Evolutionary conservation across 2,329 filamentous ascomycete genomes (phyloP), one percentile per base, ranked within the genome.

Genomic region (Ophiosphaerella herpotricha): DNA sequence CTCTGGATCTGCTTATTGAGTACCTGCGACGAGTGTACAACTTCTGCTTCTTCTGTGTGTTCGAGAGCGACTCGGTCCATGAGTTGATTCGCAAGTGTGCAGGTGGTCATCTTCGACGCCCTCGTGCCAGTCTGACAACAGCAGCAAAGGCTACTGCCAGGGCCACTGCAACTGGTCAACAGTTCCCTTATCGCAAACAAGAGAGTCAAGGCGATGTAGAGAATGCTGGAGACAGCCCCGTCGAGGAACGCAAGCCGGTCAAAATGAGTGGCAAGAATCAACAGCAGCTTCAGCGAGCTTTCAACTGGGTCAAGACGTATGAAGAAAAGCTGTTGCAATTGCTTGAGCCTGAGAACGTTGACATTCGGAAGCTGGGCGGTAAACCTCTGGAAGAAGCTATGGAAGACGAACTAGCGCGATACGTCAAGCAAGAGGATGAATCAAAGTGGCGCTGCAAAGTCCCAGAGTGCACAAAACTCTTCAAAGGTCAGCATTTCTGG

Each of bases 11-110:
- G 32, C 82, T 96, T 73, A 94, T 97, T 45, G 94, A 99, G 76
- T 99, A 99, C 72, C 82, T 99, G 52, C 91, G 94, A 44, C 87
- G 94, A 13, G 94, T 99, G 44, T 96, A 95, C 81, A 97, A 94
- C 76, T 97, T 99, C 77, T 99, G 94, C 78, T 97, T 99, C 80
- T 99, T 97, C 79, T 99, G 94, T 72, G 95, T 99, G 5, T 97
- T 99, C 62, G 94, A 99, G 75, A 94, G 91, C 68, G 94, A 99
- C 73, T 97, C 93, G 0, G 87, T 97, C 18, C 94, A 99, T 67
- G 94, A 99, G 75, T 80, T 99, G 59, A 92, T 90, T 35, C 86
- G 94, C 52, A 97, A 99, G 76, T 99, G 94, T 64, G 91, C 94
- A 23, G 94, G 94, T 36, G 94, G 94, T n/a, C 94, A 99, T 79